phyloP scores from a whole-genome alignment of 1,139 yeast genomes.

The Candida sp. region DNA sequence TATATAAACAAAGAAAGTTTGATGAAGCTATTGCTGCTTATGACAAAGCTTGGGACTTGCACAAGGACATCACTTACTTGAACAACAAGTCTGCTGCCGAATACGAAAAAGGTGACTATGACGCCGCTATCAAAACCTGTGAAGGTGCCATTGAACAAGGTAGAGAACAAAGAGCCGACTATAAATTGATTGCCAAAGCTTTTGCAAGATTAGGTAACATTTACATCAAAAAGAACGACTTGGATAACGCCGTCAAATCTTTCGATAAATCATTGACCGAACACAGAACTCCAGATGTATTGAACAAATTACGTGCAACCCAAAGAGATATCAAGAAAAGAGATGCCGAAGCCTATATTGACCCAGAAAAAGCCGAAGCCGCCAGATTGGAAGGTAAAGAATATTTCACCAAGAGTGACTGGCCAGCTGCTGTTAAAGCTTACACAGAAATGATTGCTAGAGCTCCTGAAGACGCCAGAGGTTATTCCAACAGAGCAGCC shows the following conservation, averaged over 20 bases:
- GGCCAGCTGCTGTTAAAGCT: conserved; percentile 96
- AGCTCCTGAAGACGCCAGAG: conserved; percentile 95
- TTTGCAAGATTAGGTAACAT: conserved; percentile 88
- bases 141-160: conserved; percentile 83
- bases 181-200: conserved; percentile 87
- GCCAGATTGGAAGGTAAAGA: conserved; percentile 94
- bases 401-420: conserved; percentile 83
- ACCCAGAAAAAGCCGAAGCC: conserved; percentile 92
- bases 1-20: conserved; percentile 84
- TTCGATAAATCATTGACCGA: conserved; percentile 95
- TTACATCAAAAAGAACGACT: conserved; percentile 72
- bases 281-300: conserved; percentile 93
- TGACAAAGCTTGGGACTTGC: conserved; percentile 79
- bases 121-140: conserved; percentile 79
- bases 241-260: conserved; percentile 67
- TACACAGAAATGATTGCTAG: conserved; percentile 96
- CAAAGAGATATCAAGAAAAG: conserved; percentile 81
- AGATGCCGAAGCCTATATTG: conserved; percentile 76
- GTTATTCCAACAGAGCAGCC: conserved; percentile 98
- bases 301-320: conserved; percentile 81
- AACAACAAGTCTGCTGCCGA: conserved; percentile 99
- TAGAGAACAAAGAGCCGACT: conserved; percentile 87
- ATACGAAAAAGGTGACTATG: conserved; percentile 91
- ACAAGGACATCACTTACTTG: conserved; percentile 86
- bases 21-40: conserved; percentile 91